Percentiles rank a stretch among this genome's conserved stretches.
Evolutionary conservation across 2,329 filamentous ascomycete species (phyloP).

Genomic region (Exophiala viscosa): DNA sequence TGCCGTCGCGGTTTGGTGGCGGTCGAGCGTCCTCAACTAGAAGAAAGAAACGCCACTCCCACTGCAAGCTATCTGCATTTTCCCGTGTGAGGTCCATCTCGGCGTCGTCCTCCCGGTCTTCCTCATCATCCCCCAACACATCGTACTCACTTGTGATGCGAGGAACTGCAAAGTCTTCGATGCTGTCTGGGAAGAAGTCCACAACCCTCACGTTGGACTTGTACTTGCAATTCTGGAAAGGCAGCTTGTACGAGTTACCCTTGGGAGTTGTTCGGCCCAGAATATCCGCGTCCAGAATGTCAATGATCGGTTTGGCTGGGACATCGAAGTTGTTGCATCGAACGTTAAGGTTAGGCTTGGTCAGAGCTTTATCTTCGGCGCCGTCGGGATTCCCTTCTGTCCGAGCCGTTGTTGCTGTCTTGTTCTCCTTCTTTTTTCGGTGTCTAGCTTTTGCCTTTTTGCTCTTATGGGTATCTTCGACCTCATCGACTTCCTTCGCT

Average conservation of each 20-base stretch:
- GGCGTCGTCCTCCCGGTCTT: conserved; percentile 31
- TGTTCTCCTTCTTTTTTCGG: conserved; percentile 31
- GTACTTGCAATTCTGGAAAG: conserved; percentile 73
- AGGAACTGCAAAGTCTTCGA: conserved; percentile 66
- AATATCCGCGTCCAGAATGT: conserved; percentile 48
- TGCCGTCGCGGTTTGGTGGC: conserved; percentile 34
- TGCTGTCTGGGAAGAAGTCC: conserved; percentile 68
- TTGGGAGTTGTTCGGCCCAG: conserved; percentile 47
- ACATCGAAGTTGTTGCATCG: conserved; percentile 44
- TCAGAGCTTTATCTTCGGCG: neutral
- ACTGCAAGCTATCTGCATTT: conserved; percentile 40
- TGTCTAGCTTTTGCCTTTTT: conserved; percentile 16
- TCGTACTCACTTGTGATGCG: conserved; percentile 51
- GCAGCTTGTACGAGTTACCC: conserved; percentile 50
- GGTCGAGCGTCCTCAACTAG: conserved; percentile 66
- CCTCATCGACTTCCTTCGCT: conserved; percentile 31
- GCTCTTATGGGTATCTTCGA: conserved; percentile 27
- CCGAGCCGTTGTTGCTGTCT: conserved; percentile 24
- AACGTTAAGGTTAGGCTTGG: conserved; percentile 37
- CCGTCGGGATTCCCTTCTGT: neutral
- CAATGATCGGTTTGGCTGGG: conserved; percentile 38
- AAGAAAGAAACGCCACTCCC: conserved; percentile 83
- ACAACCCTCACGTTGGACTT: conserved; percentile 67
- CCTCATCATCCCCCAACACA: conserved; percentile 42
- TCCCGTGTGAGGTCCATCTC: conserved; percentile 8